Percentiles rank a stretch among this genome's conserved stretches.
Conservation (phyloP, 257 asterid species). For the Rehmannia glutinosa region DNA sequence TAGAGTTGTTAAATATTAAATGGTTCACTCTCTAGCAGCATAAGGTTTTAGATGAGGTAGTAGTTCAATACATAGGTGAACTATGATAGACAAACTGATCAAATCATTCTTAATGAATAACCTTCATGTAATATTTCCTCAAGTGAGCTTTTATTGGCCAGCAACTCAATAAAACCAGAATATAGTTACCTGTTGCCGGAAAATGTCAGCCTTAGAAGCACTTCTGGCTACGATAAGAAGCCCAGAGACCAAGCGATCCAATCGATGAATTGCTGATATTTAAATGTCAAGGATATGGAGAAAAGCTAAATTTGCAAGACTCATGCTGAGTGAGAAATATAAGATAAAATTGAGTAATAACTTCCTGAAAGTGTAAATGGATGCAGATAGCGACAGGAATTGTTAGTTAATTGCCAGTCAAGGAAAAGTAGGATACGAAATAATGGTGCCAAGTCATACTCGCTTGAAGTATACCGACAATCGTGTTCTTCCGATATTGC, state of each 20-base stretch:
- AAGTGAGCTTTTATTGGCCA: not conserved
- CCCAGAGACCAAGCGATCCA: conserved; percentile 97
- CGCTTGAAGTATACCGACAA: conserved; percentile 92
- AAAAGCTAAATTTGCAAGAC: conserved; percentile 7
- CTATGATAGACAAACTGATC: not conserved
- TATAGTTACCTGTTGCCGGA: conserved; percentile 75
- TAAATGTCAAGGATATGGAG: conserved; percentile 45
- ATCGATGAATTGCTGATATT: conserved; percentile 76
- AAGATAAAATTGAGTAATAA: not conserved
- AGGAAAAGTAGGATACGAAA: conserved; percentile 72
- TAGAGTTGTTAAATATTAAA: not conserved
- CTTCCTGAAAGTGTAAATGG: not conserved
- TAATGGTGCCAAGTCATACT: conserved; percentile 81
- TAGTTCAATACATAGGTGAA: not conserved
- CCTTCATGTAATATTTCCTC: not conserved
- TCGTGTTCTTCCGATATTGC: conserved; percentile 93
- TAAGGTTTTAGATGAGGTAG: not conserved
- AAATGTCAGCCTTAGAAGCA: conserved; percentile 79
- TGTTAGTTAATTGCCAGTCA: conserved; percentile 6
- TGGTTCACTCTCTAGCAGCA: not conserved
- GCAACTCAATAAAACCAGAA: not conserved
- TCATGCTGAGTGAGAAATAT: conserved; percentile 8
- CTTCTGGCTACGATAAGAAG: conserved; percentile 93
- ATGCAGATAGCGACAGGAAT: not conserved
- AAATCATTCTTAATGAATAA: not conserved